Percentiles rank a stretch among this genome's conserved stretches.
Conservation (phyloP, 306 rosid genomes). For the Dryas alaskensis region DNA sequence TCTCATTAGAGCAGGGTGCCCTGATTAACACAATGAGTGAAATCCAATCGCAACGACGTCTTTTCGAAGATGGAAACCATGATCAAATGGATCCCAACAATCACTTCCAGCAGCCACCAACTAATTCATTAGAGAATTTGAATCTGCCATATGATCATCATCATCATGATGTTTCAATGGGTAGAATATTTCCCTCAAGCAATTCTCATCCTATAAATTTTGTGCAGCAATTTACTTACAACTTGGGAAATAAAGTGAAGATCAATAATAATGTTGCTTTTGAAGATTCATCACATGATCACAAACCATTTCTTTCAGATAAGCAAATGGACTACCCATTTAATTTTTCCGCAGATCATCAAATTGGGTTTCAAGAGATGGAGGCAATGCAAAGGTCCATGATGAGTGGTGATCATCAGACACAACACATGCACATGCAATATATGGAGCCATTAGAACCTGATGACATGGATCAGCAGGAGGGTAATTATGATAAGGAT, state of each 20-base stretch:
- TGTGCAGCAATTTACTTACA: constrained; percentile 51
- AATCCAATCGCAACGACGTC: constrained; percentile 37
- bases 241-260: constrained; percentile 34
- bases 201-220: constrained; percentile 50
- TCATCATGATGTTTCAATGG: constrained; percentile 21
- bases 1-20: constrained; percentile 39
- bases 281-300: constrained; percentile 46
- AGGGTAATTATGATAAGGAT: constrained; percentile 29
- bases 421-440: constrained; percentile 31
- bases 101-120: constrained; percentile 8
- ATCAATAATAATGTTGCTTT: constrained; percentile 23
- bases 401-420: constrained; percentile 17
- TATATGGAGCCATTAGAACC: constrained; percentile 38
- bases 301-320: constrained; percentile 39
- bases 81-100: constrained; percentile 37
- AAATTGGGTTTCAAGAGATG: constrained; percentile 29
- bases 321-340: constrained; percentile 32
- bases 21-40: constrained; percentile 35
- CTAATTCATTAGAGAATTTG: constrained; percentile 35
- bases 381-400: constrained; percentile 37
- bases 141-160: constrained; percentile 35
- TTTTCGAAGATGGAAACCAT: constrained; percentile 24
- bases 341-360: constrained; percentile 24
- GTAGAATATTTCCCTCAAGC: constrained; percentile 26
- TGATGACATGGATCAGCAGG: constrained; percentile 41